These are phyloP conservation scores for Albophoma yamanashiensis DNA, from an alignment of 2,329 filamentous ascomycete species.

Conservation along the genomic window DNA sequence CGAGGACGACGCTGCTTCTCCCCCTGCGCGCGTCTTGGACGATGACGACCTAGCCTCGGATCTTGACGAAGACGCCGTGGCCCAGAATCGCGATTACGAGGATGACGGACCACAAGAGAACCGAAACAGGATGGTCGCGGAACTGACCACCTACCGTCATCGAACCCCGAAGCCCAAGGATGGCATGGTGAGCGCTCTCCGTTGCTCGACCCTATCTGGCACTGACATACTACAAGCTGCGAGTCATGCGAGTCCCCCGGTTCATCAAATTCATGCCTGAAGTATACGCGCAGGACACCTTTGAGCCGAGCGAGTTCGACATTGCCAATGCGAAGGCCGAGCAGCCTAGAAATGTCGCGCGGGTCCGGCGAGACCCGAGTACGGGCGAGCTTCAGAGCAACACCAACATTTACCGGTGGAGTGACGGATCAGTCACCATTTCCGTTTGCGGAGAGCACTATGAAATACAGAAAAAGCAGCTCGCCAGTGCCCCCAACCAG, in stretches of 20 bases:
- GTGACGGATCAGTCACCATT: slow-evolving; percentile 66
- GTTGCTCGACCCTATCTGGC: not conserved
- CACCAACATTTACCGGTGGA: slow-evolving; percentile 65
- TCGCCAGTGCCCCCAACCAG: slow-evolving; percentile 51
- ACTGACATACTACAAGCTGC: slow-evolving; percentile 36
- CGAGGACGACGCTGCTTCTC: slow-evolving; percentile 46
- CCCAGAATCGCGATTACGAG: slow-evolving; percentile 23
- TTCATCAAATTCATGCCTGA: slow-evolving; percentile 62
- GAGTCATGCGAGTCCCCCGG: slow-evolving; percentile 58
- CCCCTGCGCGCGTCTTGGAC: slow-evolving; percentile 50
- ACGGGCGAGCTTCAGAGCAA: slow-evolving; percentile 63
- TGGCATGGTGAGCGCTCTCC: slow-evolving; percentile 44
- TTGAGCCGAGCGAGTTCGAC: slow-evolving; percentile 48
- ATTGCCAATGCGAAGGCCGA: slow-evolving; percentile 41
- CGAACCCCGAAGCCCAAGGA: slow-evolving; percentile 60
- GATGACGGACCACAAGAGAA: slow-evolving; percentile 34
- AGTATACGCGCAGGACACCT: slow-evolving; percentile 55
- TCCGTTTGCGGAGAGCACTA: slow-evolving; percentile 68
- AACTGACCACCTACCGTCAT: slow-evolving; percentile 57
- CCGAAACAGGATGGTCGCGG: slow-evolving; percentile 48
- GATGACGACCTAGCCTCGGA: slow-evolving; percentile 51
- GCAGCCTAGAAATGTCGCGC: slow-evolving; percentile 53
- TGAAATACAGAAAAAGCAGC: slow-evolving; percentile 59
- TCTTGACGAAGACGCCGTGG: slow-evolving; percentile 30
- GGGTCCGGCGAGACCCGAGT: slow-evolving; percentile 58